These are phyloP conservation scores for Pleurotus salmoneostramineus DNA, from an alignment of 768 basidiomycete species.

Conservation along the genomic window DNA sequence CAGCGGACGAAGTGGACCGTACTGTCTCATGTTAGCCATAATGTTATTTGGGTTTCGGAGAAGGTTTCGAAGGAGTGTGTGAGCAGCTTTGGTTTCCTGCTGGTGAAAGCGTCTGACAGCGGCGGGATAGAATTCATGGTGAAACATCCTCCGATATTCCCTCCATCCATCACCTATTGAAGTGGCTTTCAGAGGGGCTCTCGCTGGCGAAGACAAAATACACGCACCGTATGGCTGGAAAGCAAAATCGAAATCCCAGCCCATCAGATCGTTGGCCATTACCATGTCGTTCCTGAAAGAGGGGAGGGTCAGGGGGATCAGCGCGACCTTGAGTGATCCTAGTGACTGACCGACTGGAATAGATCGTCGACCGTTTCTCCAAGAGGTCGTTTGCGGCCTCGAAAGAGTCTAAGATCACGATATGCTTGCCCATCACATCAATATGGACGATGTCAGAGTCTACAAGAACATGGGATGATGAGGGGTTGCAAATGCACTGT, in stretches of 20 bases:
- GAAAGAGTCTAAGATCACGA: slow-evolving; percentile 12
- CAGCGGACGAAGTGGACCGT: not conserved
- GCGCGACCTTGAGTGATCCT: no score
- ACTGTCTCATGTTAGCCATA: slow-evolving; percentile 17
- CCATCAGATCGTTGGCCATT: slow-evolving; percentile 14
- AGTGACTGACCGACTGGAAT: slow-evolving; percentile 7
- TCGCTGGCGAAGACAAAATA: not conserved
- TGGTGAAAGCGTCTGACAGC: slow-evolving; percentile 14
- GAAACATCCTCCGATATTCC: slow-evolving; percentile 13
- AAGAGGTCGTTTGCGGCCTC: slow-evolving; percentile 13
- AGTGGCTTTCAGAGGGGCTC: not conserved
- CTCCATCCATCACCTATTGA: slow-evolving; percentile 15
- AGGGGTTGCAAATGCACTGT: no score
- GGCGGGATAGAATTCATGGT: slow-evolving; percentile 15
- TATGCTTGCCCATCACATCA: slow-evolving; percentile 4
- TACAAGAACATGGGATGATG: not conserved
- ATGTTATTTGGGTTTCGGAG: slow-evolving; percentile 12
- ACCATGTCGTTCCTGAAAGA: slow-evolving; percentile 7
- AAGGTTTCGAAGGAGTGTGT: slow-evolving; percentile 15
- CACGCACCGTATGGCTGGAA: slow-evolving; percentile 13
- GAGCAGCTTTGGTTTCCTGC: slow-evolving; percentile 12
- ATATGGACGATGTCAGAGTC: slow-evolving; percentile 10
- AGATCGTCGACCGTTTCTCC: slow-evolving; percentile 11
- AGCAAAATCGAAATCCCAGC: slow-evolving; percentile 3
- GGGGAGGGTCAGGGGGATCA: not conserved